These are phyloP conservation scores for Capsicum chinense DNA, from an alignment of 257 asterid species.

Conservation along the genomic window DNA sequence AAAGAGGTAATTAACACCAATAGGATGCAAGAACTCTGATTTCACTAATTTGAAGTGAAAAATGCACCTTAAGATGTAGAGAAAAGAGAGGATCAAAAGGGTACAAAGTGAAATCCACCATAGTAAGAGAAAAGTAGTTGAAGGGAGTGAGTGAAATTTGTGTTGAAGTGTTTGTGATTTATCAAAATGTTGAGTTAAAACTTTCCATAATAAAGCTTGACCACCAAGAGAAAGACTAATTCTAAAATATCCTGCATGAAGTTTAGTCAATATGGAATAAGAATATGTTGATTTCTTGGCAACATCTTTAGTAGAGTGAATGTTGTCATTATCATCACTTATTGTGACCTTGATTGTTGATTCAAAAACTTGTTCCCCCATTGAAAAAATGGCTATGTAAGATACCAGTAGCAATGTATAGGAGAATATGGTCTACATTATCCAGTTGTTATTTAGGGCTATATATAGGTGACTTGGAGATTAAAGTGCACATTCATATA, in stretches of 20 bases:
- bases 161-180: conserved; percentile 32
- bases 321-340: background rate
- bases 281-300: background rate
- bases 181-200: conserved; percentile 28
- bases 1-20: conserved; percentile 50
- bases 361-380: conserved; percentile 21
- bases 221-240: conserved; percentile 46
- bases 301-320: conserved; percentile 11
- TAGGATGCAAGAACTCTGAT: conserved; percentile 44
- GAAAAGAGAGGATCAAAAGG: conserved; percentile 37
- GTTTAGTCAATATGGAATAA: conserved; percentile 37
- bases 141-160: conserved; percentile 38
- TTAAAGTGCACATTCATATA: background rate
- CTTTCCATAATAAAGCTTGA: conserved; percentile 55
- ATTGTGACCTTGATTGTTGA: conserved; percentile 22
- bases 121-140: conserved; percentile 42
- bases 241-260: conserved; percentile 57
- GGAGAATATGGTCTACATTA: conserved; percentile 3
- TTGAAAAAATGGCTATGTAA: background rate
- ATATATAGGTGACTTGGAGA: background rate
- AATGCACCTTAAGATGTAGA: conserved; percentile 43
- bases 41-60: conserved; percentile 44
- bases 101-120: conserved; percentile 50
- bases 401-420: background rate
- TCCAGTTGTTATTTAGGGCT: background rate